These are phyloP conservation scores for Eustoma russellianum DNA, from an alignment of 257 asterid species.

Conservation along the genomic window DNA sequence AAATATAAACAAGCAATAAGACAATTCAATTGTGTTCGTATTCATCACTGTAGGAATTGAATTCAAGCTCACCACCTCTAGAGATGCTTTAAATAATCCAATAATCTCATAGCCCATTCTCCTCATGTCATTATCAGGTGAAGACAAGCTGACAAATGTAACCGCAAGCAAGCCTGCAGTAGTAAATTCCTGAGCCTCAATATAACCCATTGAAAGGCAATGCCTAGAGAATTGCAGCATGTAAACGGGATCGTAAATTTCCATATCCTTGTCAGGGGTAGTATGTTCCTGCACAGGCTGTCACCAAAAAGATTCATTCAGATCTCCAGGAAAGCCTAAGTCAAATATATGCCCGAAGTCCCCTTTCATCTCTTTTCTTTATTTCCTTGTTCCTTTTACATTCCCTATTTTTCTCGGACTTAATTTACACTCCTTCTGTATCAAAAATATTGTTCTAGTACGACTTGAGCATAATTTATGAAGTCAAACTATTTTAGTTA, in stretches of 20 bases:
- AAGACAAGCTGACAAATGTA: constrained; percentile 69
- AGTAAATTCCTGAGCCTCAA: constrained; percentile 84
- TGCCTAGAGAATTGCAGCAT: constrained; percentile 73
- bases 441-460: too few relatives aligned
- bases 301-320: constrained; percentile 9
- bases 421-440: too few relatives aligned
- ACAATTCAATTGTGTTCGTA: too few relatives aligned
- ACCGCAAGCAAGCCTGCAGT: constrained; percentile 82
- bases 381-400: too few relatives aligned
- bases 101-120: constrained; percentile 74
- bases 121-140: constrained; percentile 61
- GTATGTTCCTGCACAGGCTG: constrained; percentile 34
- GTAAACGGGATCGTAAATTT: constrained; percentile 71
- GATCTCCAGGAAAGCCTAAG: constrained; percentile 1
- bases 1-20: constrained; percentile 5
- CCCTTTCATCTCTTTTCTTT: too few relatives aligned
- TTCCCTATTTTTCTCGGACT: background rate
- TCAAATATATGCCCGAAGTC: background rate
- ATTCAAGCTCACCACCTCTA: constrained; percentile 83
- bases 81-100: constrained; percentile 51
- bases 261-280: constrained; percentile 30
- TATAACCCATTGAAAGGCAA: constrained; percentile 61
- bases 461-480: too few relatives aligned
- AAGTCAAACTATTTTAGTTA: too few relatives aligned
- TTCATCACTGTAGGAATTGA: too few relatives aligned